Base-by-base conservation (phyloP, 2,329 filamentous ascomycete species). In the Plectosphaerella sp. region DNA sequence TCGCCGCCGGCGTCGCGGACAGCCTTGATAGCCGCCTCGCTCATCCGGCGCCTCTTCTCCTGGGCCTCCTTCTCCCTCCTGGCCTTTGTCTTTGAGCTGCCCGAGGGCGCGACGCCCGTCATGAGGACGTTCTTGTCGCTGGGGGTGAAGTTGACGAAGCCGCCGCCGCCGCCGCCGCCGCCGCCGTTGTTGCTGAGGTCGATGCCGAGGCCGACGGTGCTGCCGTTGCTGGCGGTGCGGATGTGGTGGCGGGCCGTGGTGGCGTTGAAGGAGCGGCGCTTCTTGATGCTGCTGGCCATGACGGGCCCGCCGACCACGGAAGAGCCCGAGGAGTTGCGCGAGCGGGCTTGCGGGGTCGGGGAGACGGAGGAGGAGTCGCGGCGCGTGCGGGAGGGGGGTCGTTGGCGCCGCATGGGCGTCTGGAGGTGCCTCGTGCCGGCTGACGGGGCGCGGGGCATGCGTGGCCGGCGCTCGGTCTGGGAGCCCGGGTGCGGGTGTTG, bases 71-170 rank as follows among this genome's bases (percentile, higher is more conserved):
- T 88, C 69, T 97, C 93, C 48, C 94, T 76, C 51, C 91, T 75
- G n/a, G 91, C 91, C 67, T 97, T 97, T 9, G 94, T 97, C 80
- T 97, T 97, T 59, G 84, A 89, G 60, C 86, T 91, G 10, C 94
- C 94, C 58, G 87, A 92, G 1, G 93, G 93, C 45, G 94, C 94
- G 12, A 99, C 94, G 5, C 92, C 93, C 8, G 83, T 90, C 69
- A 99, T 82, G 43, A 99, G 86, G 64, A 88, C 83, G 14, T 80
- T 75, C 61, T 85, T 86, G 67, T 99, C 92, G 48, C 79, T 76
- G 1, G 91, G 86, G 1, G 92, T 97, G 70, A 89, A 96, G 69
- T 97, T 97, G 57, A 96, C 89, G 64, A 97, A 97, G 11, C 82
- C 80, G 9, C 81, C 72, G 3, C 62, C 80, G 9, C 81, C 72